Percentiles rank a stretch among this genome's conserved stretches.
Evolutionary conservation across 192 early-diverging fungal species (phyloP).

Genomic region (Bifiguratus adelaidae): DNA sequence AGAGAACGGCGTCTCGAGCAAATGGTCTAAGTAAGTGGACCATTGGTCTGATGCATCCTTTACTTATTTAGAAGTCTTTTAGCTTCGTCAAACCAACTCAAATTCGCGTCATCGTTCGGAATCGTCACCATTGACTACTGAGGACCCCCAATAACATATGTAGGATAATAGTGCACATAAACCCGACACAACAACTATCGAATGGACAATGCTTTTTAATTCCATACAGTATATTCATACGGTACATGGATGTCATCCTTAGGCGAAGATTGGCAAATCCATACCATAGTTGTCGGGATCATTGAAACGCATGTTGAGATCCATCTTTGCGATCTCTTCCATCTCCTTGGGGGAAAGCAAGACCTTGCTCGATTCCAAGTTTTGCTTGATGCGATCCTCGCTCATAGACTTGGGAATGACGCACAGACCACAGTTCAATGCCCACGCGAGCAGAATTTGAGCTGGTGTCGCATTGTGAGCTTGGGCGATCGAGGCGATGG

Average conservation of each 20-base stretch:
- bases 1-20: no score
- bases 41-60: no score
- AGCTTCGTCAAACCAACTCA: no score
- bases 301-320: conserved; percentile 30
- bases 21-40: no score
- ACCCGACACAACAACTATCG: no score
- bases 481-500: conserved; percentile 39
- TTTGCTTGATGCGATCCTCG: conserved; percentile 35
- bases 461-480: conserved; percentile 37
- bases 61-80: no score
- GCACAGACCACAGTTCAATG: conserved; percentile 44
- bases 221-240: neutral
- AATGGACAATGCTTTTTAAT: no score
- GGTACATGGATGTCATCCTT: conserved; percentile 2
- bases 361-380: conserved; percentile 41
- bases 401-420: conserved; percentile 63
- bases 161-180: no score
- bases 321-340: conserved; percentile 26
- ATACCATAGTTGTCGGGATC: conserved; percentile 29
- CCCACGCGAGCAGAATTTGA: conserved; percentile 55
- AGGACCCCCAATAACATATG: no score
- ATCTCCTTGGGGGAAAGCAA: conserved; percentile 33
- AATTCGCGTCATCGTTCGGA: no score
- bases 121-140: no score
- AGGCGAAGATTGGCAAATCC: conserved; percentile 32